Evolutionary conservation across 306 rosid species (phyloP), one percentile per base, ranked within the genome.

Genomic region (Begonia fuchsioides): DNA sequence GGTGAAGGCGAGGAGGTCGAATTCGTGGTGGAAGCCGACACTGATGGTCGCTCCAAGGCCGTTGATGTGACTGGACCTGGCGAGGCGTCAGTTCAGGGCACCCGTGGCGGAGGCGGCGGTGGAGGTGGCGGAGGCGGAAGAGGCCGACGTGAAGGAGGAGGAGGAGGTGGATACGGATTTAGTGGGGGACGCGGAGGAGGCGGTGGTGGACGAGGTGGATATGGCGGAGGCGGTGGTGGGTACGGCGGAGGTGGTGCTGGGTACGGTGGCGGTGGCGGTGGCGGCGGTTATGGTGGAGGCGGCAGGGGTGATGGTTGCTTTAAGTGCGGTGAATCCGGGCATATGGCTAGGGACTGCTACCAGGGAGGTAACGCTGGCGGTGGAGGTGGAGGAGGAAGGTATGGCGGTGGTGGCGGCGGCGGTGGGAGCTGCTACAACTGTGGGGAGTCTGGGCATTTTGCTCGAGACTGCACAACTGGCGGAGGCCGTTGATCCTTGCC

Each of bases 1-100:
- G 96, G 79, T 8, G 96, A 80, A 13, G 93, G 86, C 0, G 96
- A 83, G 43, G 17, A 77, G 6, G 96, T 87, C 0, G 96, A 87
- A 75, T 87, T 75, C 44, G 14, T 44, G 44, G 44, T 87, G 55
- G 94, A 77, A 44, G 52, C 85, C 0, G 96, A 84, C 1, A 0
- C 54, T 2, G 78, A 58, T 1, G 93, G 93, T 6, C 85, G 94
- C 32, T 49, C 93, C n/a, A 87, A 87, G 72, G 96, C 96, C 0
- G 76, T 83, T 1, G 93, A 83, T 9, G 93, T 87, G 3, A 87
- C 94, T 0, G 96, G 96, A 0, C 96, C 96, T 0, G 60, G 64
- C 1, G 94, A 55, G 15, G 47, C 68, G 0, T 39, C 64, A 0
- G 83, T 87, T 2, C 94, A 83, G 61, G 96, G 96, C 0, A 62